Conservation (phyloP, 805 yeast species). For the Yarrowia sp. region DNA sequence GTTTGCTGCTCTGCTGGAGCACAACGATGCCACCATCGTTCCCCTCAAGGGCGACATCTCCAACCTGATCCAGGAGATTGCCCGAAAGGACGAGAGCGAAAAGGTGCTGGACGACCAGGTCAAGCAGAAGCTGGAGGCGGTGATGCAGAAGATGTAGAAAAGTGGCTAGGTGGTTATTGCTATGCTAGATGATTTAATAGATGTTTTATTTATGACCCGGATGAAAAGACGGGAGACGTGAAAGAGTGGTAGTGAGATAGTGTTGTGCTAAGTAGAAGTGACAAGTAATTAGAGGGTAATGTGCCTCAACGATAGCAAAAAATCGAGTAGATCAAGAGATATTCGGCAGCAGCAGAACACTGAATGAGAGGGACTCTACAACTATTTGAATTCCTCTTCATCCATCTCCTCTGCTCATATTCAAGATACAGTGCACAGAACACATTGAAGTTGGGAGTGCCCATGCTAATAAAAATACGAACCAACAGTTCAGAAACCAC, state of each 20-base stretch:
- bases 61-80: slow-evolving; percentile 30
- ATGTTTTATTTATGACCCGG: neutral
- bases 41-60: slow-evolving; percentile 45
- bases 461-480: neutral
- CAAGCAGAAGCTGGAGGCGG: slow-evolving; percentile 35
- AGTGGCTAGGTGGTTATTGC: neutral
- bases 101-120: slow-evolving; percentile 30
- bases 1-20: slow-evolving; percentile 71
- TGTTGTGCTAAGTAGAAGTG: no score
- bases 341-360: no score
- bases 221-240: no score
- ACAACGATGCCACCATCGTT: slow-evolving; percentile 60
- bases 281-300: no score
- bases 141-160: slow-evolving; percentile 30
- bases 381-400: no score
- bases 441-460: neutral
- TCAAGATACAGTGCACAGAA: no score
- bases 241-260: no score
- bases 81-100: slow-evolving; percentile 34
- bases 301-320: no score
- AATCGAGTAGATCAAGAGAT: no score
- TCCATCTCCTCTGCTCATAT: no score
- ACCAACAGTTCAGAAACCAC: no score
- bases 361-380: no score
- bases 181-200: slow-evolving; percentile 22